Percentiles rank a stretch among this genome's conserved stretches.
These are phyloP conservation scores for Russula abietina DNA, from an alignment of 768 basidiomycete genomes.

Conservation along the genomic window DNA sequence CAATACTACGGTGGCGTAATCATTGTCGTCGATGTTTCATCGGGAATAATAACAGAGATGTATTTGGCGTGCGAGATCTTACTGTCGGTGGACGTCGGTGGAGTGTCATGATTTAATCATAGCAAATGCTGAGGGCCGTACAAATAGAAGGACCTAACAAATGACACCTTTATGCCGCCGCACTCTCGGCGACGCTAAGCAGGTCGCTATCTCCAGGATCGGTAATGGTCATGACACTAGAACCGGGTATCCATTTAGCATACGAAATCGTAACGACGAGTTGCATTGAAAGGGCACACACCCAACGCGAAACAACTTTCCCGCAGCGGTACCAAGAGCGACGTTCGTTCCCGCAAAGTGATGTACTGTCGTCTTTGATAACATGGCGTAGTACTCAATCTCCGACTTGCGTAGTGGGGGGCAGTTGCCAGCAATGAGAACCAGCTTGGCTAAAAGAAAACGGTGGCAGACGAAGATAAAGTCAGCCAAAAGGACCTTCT, in stretches of 20 bases:
- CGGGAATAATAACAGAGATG: neutral
- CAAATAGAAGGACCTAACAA: constrained; percentile 10
- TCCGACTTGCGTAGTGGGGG: constrained; percentile 98
- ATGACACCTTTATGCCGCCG: constrained; percentile 44
- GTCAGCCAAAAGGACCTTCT: constrained; percentile 94
- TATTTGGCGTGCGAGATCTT: neutral
- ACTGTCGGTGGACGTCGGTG: neutral
- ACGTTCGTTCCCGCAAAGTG: constrained; percentile 98
- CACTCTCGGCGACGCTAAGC: constrained; percentile 76
- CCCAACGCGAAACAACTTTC: constrained; percentile 99
- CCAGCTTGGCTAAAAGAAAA: constrained; percentile 75
- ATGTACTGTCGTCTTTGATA: constrained; percentile 98
- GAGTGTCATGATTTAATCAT: constrained; percentile 24
- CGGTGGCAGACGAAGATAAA: constrained; percentile 26
- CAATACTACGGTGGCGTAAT: neutral
- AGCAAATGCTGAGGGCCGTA: constrained; percentile 23
- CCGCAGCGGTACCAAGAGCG: constrained; percentile 96
- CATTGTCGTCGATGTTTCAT: neutral
- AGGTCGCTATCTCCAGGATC: constrained; percentile 97
- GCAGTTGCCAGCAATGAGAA: constrained; percentile 98
- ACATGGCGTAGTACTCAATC: constrained; percentile 99
- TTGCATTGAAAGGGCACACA: constrained; percentile 33
- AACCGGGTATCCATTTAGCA: neutral
- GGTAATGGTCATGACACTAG: constrained; percentile 92
- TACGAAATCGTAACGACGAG: neutral